Evolutionary conservation across 805 yeast genomes (phyloP).

Genomic region (Candida chilensis): DNA sequence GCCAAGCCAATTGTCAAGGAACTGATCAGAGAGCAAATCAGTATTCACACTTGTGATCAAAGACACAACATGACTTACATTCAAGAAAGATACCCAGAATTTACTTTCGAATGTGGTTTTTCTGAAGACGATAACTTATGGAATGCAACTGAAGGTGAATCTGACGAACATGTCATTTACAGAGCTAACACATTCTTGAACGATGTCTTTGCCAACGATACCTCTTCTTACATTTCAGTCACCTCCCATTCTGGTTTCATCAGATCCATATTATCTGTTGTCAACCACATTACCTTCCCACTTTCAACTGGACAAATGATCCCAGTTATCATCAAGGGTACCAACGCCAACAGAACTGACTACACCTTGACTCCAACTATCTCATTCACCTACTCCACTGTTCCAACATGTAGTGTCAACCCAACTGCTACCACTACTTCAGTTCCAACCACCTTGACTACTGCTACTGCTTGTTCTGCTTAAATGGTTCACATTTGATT

Average conservation of each 20-base stretch:
- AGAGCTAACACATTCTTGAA: slow-evolving; percentile 24
- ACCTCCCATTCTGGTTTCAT: slow-evolving; percentile 46
- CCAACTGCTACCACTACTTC: too few species aligned
- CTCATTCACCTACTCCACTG: too few species aligned
- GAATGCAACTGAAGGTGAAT: slow-evolving; percentile 24
- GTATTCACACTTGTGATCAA: slow-evolving; percentile 42
- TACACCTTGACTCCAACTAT: background rate
- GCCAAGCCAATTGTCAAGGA: slow-evolving; percentile 32
- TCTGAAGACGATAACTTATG: slow-evolving; percentile 35
- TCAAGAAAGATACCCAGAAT: slow-evolving; percentile 29
- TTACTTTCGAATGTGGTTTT: slow-evolving; percentile 32
- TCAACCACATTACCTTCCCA: slow-evolving; percentile 37
- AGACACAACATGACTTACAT: slow-evolving; percentile 26
- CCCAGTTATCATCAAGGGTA: slow-evolving; percentile 41
- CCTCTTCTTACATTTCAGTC: slow-evolving; percentile 20
- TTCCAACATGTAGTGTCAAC: too few species aligned
- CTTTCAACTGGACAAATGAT: slow-evolving; percentile 49
- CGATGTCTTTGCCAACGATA: slow-evolving; percentile 8
- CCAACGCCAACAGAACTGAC: background rate
- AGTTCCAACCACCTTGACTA: too few species aligned
- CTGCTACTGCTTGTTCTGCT: too few species aligned
- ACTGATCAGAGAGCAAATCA: slow-evolving; percentile 37
- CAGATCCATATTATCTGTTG: slow-evolving; percentile 34
- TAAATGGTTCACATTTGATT: too few species aligned
- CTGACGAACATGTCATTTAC: slow-evolving; percentile 26